These are phyloP conservation scores for Fusarium sp. DNA, from an alignment of 2,329 filamentous ascomycete species.

Conservation along the genomic window DNA sequence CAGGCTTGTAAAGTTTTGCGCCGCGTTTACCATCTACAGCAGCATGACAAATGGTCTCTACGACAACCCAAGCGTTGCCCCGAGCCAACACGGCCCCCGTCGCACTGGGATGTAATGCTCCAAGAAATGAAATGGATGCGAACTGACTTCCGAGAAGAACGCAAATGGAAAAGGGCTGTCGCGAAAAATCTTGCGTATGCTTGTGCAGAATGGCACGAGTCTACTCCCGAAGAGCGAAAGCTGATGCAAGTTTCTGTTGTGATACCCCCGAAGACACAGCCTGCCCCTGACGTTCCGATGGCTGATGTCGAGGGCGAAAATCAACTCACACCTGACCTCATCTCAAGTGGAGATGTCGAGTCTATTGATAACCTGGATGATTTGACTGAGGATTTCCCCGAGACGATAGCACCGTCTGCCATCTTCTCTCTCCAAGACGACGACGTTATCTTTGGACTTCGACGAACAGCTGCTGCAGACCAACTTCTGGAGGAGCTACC, in stretches of 20 bases:
- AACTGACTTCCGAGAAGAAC: conserved; percentile 92
- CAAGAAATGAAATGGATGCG: conserved; percentile 98
- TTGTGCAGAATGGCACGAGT: conserved; percentile 84
- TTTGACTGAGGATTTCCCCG: conserved; percentile 53
- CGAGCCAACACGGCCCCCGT: conserved; percentile 80
- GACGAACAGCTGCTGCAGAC: conserved; percentile 79
- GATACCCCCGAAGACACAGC: conserved; percentile 58
- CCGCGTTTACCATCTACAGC: conserved; percentile 90
- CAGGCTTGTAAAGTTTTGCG: conserved; percentile 89
- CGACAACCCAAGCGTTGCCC: conserved; percentile 86
- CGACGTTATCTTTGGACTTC: conserved; percentile 82
- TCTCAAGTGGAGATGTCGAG: conserved; percentile 73
- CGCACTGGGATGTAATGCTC: conserved; percentile 88
- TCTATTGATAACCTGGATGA: conserved; percentile 60
- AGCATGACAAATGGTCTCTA: conserved; percentile 91
- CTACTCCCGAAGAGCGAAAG: conserved; percentile 71
- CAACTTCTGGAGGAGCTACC: conserved; percentile 84
- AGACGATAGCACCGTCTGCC: conserved; percentile 75
- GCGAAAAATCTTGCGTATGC: conserved; percentile 84
- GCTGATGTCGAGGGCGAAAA: conserved; percentile 54
- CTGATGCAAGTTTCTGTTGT: conserved; percentile 74
- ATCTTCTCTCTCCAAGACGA: conserved; percentile 87
- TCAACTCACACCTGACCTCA: conserved; percentile 74
- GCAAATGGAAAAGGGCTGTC: conserved; percentile 89
- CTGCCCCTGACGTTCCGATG: conserved; percentile 48